Percentiles rank a stretch among this genome's conserved stretches.
Evolutionary conservation across 306 rosid genomes (phyloP).

Genomic region (Gastrolobium villosum): DNA sequence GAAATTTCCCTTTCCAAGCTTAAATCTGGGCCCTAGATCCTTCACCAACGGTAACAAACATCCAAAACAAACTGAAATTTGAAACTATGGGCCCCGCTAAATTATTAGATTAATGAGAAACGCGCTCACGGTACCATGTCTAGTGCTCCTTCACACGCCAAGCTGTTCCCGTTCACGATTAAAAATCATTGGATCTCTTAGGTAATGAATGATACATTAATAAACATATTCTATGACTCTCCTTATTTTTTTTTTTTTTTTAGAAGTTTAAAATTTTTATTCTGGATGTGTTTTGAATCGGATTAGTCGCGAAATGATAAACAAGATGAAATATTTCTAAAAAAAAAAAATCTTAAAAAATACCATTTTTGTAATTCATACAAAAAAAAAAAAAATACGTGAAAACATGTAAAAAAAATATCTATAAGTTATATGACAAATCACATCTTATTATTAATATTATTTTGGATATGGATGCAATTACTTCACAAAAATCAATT

Average conservation of each 20-base stretch:
- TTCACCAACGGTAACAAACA: constrained; percentile 57
- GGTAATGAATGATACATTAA: not conserved
- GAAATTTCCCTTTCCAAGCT: constrained; percentile 35
- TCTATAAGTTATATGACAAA: constrained; percentile 2
- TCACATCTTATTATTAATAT: not conserved
- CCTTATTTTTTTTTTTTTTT: no score
- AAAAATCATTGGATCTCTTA: not conserved
- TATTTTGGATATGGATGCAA: not conserved
- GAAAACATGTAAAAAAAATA: not conserved
- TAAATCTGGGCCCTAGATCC: constrained; percentile 58
- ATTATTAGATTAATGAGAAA: constrained; percentile 3
- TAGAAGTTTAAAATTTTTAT: no score
- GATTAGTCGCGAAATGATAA: no score
- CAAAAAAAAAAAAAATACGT: not conserved
- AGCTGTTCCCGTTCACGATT: not conserved
- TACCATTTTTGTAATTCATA: not conserved
- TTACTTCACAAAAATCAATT: not conserved
- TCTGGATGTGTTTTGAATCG: no score
- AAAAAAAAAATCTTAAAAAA: no score
- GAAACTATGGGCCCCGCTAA: constrained; percentile 57
- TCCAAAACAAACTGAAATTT: constrained; percentile 45
- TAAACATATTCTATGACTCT: not conserved
- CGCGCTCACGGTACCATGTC: constrained; percentile 40
- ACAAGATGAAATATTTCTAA: no score
- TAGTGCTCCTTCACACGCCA: constrained; percentile 50